Percentiles rank a stretch among this genome's conserved stretches.
Evolutionary conservation across 768 basidiomycete species (phyloP).

Genomic region (Xerocomellus chrysenteron): DNA sequence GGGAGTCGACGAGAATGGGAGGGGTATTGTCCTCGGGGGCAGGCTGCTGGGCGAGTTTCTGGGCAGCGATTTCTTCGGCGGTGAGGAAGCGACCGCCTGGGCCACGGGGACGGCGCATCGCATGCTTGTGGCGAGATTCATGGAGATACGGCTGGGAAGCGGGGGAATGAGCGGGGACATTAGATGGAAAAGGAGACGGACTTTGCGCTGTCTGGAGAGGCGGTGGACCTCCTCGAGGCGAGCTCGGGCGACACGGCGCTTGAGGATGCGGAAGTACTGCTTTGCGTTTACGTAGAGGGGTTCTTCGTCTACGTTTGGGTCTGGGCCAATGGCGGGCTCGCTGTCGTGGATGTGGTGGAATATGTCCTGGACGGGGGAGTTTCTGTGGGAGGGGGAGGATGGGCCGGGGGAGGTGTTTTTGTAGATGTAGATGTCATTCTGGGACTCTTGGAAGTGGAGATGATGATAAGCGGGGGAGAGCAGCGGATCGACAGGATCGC

Average conservation of each 20-base stretch:
- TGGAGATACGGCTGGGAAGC: slow-evolving; percentile 86
- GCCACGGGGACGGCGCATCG: slow-evolving; percentile 94
- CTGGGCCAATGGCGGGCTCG: slow-evolving; percentile 34
- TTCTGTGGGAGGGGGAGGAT: slow-evolving; percentile 26
- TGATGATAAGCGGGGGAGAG: slow-evolving; percentile 58
- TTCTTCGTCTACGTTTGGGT: slow-evolving; percentile 77
- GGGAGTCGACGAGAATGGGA: slow-evolving; percentile 19
- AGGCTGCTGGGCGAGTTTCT: slow-evolving; percentile 47
- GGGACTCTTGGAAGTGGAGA: slow-evolving; percentile 33
- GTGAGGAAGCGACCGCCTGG: slow-evolving; percentile 98
- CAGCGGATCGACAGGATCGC: slow-evolving; percentile 60
- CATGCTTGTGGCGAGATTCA: slow-evolving; percentile 96
- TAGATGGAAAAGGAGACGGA: slow-evolving; percentile 25
- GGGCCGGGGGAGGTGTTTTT: slow-evolving; percentile 33
- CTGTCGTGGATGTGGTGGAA: slow-evolving; percentile 32
- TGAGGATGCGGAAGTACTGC: slow-evolving; percentile 98
- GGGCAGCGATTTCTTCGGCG: slow-evolving; percentile 89
- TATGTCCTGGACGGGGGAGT: slow-evolving; percentile 30
- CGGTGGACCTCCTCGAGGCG: slow-evolving; percentile 92
- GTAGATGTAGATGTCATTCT: slow-evolving; percentile 31
- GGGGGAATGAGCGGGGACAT: slow-evolving; percentile 4
- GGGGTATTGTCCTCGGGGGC: slow-evolving; percentile 24
- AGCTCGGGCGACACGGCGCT: slow-evolving; percentile 87
- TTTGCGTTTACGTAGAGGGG: slow-evolving; percentile 99
- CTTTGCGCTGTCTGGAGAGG: slow-evolving; percentile 92